Evolutionary conservation across 2,329 filamentous ascomycete species (phyloP).

Genomic region (Neurospora sp.): DNA sequence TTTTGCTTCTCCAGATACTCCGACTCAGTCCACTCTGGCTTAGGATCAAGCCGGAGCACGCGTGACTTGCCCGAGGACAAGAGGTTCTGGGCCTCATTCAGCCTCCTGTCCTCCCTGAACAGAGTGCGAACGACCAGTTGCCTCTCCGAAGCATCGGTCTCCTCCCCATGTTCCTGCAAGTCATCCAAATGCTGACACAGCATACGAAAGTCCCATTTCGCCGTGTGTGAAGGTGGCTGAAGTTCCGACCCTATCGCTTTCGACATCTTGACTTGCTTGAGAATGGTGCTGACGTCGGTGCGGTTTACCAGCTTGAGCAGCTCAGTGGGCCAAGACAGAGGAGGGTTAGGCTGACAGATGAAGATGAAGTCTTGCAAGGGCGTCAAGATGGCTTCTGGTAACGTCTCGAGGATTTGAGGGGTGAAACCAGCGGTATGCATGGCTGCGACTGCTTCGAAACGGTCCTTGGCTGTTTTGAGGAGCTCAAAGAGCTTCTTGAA

Average conservation of each 20-base stretch:
- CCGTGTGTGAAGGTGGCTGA: slow-evolving; percentile 52
- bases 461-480: slow-evolving; percentile 40
- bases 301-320: slow-evolving; percentile 70
- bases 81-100: slow-evolving; percentile 75
- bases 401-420: slow-evolving; percentile 59
- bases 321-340: slow-evolving; percentile 61
- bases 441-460: slow-evolving; percentile 59
- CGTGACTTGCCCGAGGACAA: slow-evolving; percentile 79
- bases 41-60: slow-evolving; percentile 64
- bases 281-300: slow-evolving; percentile 65
- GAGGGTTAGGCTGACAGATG: slow-evolving; percentile 75
- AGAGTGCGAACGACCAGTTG: slow-evolving; percentile 75
- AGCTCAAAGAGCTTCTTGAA: slow-evolving; percentile 58
- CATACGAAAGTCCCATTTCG: slow-evolving; percentile 65
- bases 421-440: slow-evolving; percentile 64
- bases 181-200: slow-evolving; percentile 62
- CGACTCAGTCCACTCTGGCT: slow-evolving; percentile 73
- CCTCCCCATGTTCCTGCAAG: slow-evolving; percentile 54
- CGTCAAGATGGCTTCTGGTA: slow-evolving; percentile 76
- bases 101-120: slow-evolving; percentile 83
- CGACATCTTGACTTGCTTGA: slow-evolving; percentile 37
- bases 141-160: slow-evolving; percentile 73
- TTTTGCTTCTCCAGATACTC: slow-evolving; percentile 89
- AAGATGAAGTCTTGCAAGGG: slow-evolving; percentile 76
- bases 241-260: slow-evolving; percentile 28